These are phyloP conservation scores for Asparagopsis taxiformis DNA, from an alignment of 31 red algal species.

Conservation along the genomic window DNA sequence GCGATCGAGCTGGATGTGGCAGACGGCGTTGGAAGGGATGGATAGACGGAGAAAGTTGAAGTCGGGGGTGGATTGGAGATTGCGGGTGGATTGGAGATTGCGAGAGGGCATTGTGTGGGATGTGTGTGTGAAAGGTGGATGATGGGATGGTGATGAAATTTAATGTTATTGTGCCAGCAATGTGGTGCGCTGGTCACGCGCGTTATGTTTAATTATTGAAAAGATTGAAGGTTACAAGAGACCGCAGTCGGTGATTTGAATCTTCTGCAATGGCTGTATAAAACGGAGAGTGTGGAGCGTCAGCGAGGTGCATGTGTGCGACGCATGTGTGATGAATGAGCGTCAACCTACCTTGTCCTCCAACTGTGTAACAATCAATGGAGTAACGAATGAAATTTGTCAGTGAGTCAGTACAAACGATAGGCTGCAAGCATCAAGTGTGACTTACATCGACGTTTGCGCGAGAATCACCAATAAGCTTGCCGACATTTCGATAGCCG, in stretches of 20 bases:
- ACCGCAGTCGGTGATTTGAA: constrained; percentile 49
- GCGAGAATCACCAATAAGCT: constrained; percentile 67
- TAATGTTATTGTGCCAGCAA: too few species aligned
- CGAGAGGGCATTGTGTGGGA: too few species aligned
- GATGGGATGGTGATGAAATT: too few species aligned
- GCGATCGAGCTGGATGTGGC: constrained; percentile 41
- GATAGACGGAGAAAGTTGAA: constrained; percentile 22
- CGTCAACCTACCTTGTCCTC: constrained; percentile 55
- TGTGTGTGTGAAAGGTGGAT: too few species aligned
- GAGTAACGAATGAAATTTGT: not conserved
- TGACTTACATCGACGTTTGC: constrained; percentile 63
- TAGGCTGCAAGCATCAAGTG: not conserved
- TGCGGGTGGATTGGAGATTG: too few species aligned
- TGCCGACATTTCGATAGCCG: constrained; percentile 62
- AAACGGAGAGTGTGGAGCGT: not conserved
- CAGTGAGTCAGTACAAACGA: not conserved
- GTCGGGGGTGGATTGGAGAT: not conserved
- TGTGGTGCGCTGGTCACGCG: too few species aligned
- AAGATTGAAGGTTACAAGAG: constrained; percentile 17
- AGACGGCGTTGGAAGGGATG: constrained; percentile 22
- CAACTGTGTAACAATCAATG: constrained; percentile 11
- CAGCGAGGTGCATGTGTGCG: too few species aligned
- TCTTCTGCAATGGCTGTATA: constrained; percentile 52
- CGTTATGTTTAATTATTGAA: too few species aligned
- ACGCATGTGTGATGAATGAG: too few species aligned